Evolutionary conservation across 2,329 filamentous ascomycete genomes (phyloP), one percentile per base, ranked within the genome.

Genomic region (Fusarium illudens): DNA sequence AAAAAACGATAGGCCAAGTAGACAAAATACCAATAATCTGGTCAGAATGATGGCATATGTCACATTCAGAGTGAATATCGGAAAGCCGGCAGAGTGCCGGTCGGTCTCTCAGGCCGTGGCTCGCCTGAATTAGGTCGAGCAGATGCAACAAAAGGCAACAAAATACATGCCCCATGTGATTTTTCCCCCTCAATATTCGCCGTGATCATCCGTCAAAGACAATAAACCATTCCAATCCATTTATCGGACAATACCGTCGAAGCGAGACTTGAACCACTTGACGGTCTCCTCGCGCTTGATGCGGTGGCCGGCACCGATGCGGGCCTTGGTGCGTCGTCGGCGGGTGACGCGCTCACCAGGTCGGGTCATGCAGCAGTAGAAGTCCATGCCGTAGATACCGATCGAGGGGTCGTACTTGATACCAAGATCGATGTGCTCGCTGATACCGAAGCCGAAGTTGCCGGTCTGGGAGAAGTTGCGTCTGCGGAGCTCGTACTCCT

Each of bases 311-410:
- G 92, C 82, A 80, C 96, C 96, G 81, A 99, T 91, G 79, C 84
- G 88, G 87, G 89, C 87, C 90, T 96, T 92, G 86, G 87, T 90
- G 80, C 95, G 93, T 83, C 95, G 92, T 81, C 96, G 94, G 88
- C 94, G 95, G 83, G 93, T 92, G 82, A 99, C 93, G 83, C 96
- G 94, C 90, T 97, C 94, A 87, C 96, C 96, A 79, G 95, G 96
- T 80, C 96, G 94, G 88, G 94, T 97, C 96, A 99, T 99, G 93
- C 95, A 98, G 92, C 91, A 94, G 92, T 97, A 99, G 87, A 99
- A 99, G 87, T 99, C 96, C 96, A 99, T 99, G 83, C 96, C 94
- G 89, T 97, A 97, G 84, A 97, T 97, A 90, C 94, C 94, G 78
- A 97, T 97, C 72, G 89, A 92, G 73, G 94, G 94, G 87, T 97